A percentile compares a stretch with the other conserved stretches of the same genome.
phyloP scores from a whole-genome alignment of 164 flowering plant species.

The Hamamelis virginiana region DNA sequence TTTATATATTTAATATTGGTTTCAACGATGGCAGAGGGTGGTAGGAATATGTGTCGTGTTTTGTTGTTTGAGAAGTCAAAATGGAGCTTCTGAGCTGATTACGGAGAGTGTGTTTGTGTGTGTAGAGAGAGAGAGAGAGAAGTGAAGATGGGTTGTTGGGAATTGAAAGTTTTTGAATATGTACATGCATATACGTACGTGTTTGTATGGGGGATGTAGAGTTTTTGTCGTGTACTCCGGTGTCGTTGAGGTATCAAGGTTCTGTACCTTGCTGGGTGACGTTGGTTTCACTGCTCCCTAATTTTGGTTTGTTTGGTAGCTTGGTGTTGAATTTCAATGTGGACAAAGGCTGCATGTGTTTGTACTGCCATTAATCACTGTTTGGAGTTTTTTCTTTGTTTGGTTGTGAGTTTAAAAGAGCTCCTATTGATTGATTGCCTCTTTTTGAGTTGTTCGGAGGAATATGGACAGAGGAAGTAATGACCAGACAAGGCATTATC shows the following conservation, averaged over 20 bases:
- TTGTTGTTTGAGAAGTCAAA: conserved; percentile 32
- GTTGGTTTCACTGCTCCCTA: not conserved
- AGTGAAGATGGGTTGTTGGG: conserved; percentile 4
- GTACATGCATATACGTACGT: too few species aligned
- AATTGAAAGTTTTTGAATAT: conserved; percentile 5
- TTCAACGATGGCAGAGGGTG: conserved; percentile 20
- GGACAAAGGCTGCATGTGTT: conserved; percentile 11
- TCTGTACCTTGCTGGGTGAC: conserved; percentile 6
- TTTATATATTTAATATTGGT: not conserved
- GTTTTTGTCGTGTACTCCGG: conserved; percentile 14
- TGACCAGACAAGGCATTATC: not conserved
- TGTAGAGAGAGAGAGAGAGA: not conserved
- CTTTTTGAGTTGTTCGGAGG: too few species aligned
- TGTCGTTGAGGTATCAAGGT: conserved; percentile 21
- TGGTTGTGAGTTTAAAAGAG: not conserved
- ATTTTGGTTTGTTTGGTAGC: conserved; percentile 10
- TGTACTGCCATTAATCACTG: not conserved
- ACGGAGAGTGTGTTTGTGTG: not conserved
- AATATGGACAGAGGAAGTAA: not conserved
- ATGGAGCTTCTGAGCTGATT: conserved; percentile 6
- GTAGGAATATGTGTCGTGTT: conserved; percentile 55
- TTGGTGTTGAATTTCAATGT: not conserved
- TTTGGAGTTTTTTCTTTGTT: conserved; percentile 13
- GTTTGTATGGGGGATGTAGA: not conserved
- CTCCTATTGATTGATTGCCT: not conserved